Conservation (phyloP, 805 yeast genomes). For the Kluyveromyces aestuarii region DNA sequence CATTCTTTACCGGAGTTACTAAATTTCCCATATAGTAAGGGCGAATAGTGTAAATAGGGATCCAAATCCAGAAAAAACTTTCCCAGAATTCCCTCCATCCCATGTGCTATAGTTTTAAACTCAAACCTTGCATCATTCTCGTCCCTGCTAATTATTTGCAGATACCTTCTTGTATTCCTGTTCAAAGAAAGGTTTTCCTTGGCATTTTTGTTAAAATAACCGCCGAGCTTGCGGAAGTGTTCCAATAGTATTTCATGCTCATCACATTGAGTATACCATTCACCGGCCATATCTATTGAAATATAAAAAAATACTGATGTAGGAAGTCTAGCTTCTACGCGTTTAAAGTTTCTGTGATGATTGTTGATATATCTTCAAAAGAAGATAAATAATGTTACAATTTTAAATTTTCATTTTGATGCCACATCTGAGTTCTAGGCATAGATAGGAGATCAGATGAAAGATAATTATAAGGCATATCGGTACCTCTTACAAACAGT, state of each 20-base stretch:
- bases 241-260: background rate
- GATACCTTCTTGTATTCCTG: slow-evolving; percentile 5
- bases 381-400: too few relatives aligned
- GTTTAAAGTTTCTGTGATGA: too few relatives aligned
- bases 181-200: slow-evolving; percentile 8
- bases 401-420: too few relatives aligned
- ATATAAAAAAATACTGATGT: too few relatives aligned
- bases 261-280: background rate
- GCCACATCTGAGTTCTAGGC: too few relatives aligned
- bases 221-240: slow-evolving; percentile 6
- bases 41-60: background rate
- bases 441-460: too few relatives aligned
- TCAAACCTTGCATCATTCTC: background rate
- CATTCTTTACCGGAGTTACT: background rate
- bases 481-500: too few relatives aligned
- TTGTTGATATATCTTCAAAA: background rate
- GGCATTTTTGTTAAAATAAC: slow-evolving; percentile 5
- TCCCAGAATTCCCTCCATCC: background rate
- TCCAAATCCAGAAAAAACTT: background rate
- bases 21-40: background rate
- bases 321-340: too few relatives aligned
- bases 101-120: too few relatives aligned
- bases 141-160: slow-evolving; percentile 1
- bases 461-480: too few relatives aligned
- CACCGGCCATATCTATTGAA: background rate